These are phyloP conservation scores for Cystobasidium pallidum DNA, from an alignment of 1,284 basidiomycete genomes.

Conservation along the genomic window DNA sequence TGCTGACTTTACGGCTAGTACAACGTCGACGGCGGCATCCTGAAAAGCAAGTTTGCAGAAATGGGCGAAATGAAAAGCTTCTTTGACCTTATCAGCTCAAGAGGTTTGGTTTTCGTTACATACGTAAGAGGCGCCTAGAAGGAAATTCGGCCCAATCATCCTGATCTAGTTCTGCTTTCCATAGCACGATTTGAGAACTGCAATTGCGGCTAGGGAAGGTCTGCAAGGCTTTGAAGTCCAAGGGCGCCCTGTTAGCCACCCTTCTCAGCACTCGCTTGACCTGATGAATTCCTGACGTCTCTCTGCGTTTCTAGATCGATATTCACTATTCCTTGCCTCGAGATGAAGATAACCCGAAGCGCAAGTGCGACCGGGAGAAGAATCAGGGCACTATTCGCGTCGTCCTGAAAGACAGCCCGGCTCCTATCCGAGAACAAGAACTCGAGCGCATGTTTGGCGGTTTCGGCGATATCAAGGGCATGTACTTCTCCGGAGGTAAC, in stretches of 20 bases:
- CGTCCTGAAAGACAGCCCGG: slow-evolving; percentile 69
- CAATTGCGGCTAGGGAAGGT: slow-evolving; percentile 82
- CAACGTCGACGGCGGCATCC: slow-evolving; percentile 80
- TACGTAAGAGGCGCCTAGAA: slow-evolving; percentile 69
- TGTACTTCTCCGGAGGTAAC: slow-evolving; percentile 65
- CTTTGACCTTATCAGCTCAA: slow-evolving; percentile 88
- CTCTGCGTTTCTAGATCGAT: slow-evolving; percentile 70
- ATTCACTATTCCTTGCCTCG: slow-evolving; percentile 95
- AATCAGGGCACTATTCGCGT: slow-evolving; percentile 88
- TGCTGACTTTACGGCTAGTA: slow-evolving; percentile 65
- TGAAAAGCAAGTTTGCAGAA: slow-evolving; percentile 82
- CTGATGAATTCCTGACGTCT: not conserved
- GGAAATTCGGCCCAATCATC: not conserved
- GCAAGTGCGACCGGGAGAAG: slow-evolving; percentile 77
- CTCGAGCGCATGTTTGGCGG: slow-evolving; percentile 78
- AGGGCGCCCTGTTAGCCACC: slow-evolving; percentile 61
- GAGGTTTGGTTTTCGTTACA: slow-evolving; percentile 97
- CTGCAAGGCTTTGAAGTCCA: slow-evolving; percentile 83
- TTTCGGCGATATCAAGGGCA: slow-evolving; percentile 85
- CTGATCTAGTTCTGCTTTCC: not conserved
- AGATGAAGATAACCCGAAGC: slow-evolving; percentile 69
- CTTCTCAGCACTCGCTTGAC: slow-evolving; percentile 17
- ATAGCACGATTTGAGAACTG: slow-evolving; percentile 88
- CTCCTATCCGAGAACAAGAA: slow-evolving; percentile 77
- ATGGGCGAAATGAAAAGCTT: slow-evolving; percentile 96